Evolutionary conservation across 306 rosid species (phyloP).

Genomic region (Ammopiptanthus mongolicus): DNA sequence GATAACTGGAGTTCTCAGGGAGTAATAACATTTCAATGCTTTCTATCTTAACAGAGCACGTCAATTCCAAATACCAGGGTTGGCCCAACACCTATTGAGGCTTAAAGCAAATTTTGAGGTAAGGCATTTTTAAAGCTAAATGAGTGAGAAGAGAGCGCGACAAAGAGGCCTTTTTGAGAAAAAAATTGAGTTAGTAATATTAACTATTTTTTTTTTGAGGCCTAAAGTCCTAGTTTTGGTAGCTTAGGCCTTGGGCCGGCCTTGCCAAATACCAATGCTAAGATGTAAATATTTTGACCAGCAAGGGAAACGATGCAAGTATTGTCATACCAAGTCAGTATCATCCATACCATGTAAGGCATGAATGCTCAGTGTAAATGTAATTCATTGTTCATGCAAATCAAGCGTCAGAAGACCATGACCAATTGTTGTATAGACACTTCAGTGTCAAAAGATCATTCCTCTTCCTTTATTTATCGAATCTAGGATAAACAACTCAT

Average conservation of each 20-base stretch:
- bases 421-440: neutral
- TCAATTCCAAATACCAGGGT: neutral
- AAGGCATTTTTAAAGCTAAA: too few species aligned
- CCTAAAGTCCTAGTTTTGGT: too few species aligned
- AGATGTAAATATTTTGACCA: neutral
- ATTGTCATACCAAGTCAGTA: neutral
- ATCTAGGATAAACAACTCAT: neutral
- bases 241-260: too few species aligned
- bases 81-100: too few species aligned
- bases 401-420: slow-evolving; percentile 5
- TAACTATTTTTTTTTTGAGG: too few species aligned
- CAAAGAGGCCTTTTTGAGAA: too few species aligned
- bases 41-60: neutral
- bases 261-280: neutral
- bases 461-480: neutral
- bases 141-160: too few species aligned
- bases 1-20: neutral
- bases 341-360: neutral
- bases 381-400: neutral
- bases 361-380: neutral
- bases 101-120: too few species aligned
- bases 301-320: neutral
- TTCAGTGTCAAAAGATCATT: neutral
- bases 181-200: too few species aligned
- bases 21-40: neutral